Evolutionary conservation across 345 rosid species (phyloP).

Genomic region (Boechera stricta): DNA sequence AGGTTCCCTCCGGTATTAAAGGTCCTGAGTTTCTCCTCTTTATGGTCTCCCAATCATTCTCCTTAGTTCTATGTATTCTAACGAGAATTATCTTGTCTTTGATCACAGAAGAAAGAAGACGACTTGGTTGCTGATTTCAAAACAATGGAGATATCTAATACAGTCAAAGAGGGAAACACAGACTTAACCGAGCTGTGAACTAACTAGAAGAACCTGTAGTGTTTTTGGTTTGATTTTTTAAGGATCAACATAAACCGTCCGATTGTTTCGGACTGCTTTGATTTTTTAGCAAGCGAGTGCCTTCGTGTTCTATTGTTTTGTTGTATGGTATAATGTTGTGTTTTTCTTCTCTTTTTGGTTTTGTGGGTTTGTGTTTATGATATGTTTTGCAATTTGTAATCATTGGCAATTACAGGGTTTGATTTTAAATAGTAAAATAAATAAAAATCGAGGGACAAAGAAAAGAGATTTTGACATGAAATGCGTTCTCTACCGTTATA

Average conservation of each 20-base stretch:
- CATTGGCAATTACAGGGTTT: constrained; percentile 38
- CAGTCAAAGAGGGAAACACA: constrained; percentile 33
- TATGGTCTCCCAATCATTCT: background rate
- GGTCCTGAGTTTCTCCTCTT: constrained; percentile 26
- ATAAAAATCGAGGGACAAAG: background rate
- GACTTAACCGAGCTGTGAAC: constrained; percentile 16
- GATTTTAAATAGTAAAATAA: constrained; percentile 14
- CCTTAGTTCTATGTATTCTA: constrained; percentile 4
- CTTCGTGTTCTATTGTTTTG: constrained; percentile 18
- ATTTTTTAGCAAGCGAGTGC: constrained; percentile 26
- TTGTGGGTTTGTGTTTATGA: constrained; percentile 23
- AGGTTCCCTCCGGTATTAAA: constrained; percentile 42
- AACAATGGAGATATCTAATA: constrained; percentile 30
- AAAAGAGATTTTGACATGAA: constrained; percentile 1
- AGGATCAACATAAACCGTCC: constrained; percentile 34
- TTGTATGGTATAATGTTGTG: constrained; percentile 28
- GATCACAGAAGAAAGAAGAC: constrained; percentile 43
- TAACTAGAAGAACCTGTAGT: constrained; percentile 33
- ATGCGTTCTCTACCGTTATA: constrained; percentile 7
- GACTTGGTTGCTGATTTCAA: constrained; percentile 42
- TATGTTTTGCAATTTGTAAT: constrained; percentile 36
- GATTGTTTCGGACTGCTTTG: constrained; percentile 43
- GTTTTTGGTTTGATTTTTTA: constrained; percentile 23
- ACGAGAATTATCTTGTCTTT: constrained; percentile 8
- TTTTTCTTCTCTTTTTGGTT: background rate